phyloP scores from a whole-genome alignment of 2,329 filamentous ascomycete genomes.

The Claviceps monticola region DNA sequence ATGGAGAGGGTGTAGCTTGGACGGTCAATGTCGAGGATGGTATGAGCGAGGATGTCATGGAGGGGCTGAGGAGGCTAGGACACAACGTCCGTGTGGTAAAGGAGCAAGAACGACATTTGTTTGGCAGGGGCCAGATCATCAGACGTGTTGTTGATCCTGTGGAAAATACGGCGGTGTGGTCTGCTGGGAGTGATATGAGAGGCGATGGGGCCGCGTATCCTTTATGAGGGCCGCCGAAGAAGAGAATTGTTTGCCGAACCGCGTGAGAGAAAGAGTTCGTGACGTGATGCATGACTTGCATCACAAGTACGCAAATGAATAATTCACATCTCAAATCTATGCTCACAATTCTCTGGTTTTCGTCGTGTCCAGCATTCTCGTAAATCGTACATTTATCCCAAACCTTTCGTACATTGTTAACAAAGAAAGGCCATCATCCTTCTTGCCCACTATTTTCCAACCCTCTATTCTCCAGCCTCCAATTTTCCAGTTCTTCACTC shows the following conservation, averaged over 20 bases:
- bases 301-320: no score
- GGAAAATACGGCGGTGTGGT: slow-evolving; percentile 64
- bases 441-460: background rate
- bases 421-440: no score
- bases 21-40: slow-evolving; percentile 74
- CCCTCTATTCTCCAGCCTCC: background rate
- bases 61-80: slow-evolving; percentile 54
- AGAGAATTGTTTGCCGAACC: background rate
- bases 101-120: slow-evolving; percentile 53
- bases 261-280: no score
- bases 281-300: no score
- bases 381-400: background rate
- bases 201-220: slow-evolving; percentile 65
- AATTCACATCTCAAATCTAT: no score
- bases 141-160: slow-evolving; percentile 55
- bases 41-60: slow-evolving; percentile 52
- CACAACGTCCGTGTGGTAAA: slow-evolving; percentile 57
- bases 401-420: no score
- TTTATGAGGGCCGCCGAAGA: slow-evolving; percentile 11
- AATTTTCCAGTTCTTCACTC: slow-evolving; percentile 17
- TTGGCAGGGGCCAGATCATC: slow-evolving; percentile 82
- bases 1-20: slow-evolving; percentile 38
- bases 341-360: background rate
- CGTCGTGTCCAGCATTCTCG: background rate
- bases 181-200: slow-evolving; percentile 74